These are phyloP conservation scores for Saturnispora mendoncae DNA, from an alignment of 805 yeast genomes.

Conservation along the genomic window DNA sequence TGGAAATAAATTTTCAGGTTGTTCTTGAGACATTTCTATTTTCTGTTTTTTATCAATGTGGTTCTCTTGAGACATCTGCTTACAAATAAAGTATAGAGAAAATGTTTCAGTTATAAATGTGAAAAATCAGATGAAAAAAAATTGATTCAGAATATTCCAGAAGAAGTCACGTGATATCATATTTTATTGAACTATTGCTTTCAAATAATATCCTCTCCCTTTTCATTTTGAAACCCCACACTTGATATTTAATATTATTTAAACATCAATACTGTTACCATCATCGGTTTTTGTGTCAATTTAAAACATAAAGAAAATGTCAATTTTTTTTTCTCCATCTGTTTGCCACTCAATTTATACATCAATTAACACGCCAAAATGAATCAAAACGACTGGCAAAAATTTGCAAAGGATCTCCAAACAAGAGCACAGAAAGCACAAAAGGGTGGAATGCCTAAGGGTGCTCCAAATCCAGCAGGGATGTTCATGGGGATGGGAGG, in stretches of 20 bases:
- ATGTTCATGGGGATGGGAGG: constrained; percentile 60
- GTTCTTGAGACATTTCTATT: constrained; percentile 17
- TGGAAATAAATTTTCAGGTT: constrained; percentile 39
- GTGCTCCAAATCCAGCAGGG: constrained; percentile 37
- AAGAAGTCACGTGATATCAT: too few relatives aligned
- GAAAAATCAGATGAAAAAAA: constrained; percentile 1
- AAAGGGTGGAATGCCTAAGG: constrained; percentile 21
- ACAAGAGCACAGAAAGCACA: constrained; percentile 35
- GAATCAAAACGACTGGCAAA: constrained; percentile 41
- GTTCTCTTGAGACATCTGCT: constrained; percentile 1
- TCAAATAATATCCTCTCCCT: too few relatives aligned
- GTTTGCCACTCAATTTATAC: constrained; percentile 2
- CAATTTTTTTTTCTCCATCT: too few relatives aligned
- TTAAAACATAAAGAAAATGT: too few relatives aligned
- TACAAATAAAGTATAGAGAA: not conserved
- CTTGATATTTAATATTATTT: too few relatives aligned
- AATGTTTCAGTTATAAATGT: too few relatives aligned
- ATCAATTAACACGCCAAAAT: constrained; percentile 12
- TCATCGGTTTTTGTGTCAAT: too few relatives aligned
- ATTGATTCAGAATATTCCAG: too few relatives aligned
- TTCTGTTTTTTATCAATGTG: constrained; percentile 24
- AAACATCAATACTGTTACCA: too few relatives aligned
- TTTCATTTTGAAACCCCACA: too few relatives aligned
- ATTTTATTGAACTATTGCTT: too few relatives aligned
- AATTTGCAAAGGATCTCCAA: constrained; percentile 42